Base-by-base conservation (phyloP, 495 filamentous ascomycete genomes). In the Aspergillus asperescens region DNA sequence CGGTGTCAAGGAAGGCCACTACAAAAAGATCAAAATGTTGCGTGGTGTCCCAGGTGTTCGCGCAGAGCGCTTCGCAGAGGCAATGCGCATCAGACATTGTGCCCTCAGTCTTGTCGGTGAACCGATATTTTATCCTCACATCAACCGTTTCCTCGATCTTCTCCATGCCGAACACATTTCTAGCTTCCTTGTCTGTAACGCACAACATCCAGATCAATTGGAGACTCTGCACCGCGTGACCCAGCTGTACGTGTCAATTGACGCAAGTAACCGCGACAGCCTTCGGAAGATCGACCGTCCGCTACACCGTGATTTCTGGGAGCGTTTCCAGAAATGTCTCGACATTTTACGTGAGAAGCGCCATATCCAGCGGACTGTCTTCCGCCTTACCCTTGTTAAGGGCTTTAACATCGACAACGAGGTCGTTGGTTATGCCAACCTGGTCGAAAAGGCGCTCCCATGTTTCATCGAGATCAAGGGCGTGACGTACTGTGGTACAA, bases 1-100 rank as follows among this genome's bases (percentile, higher is more conserved):
- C 32, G 92, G 92, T 23, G 86, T 94, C 54, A 95, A 93, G 61
- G 85, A 85, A 37, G 89, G 85, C 15, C 92, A 97, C 69, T 95
- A 95, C 75, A 81, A 89, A 62, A 97, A 97, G 69, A 96, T 97
- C 71, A 95, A 95, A 67, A 89, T 93, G 88, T 77, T 97, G 79
- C 85, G 86, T 45, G 92, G 91, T 44, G 86, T 97, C 1, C 92
- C 92, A 0, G 92, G 92, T 7, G 89, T 97, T 5, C 80, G 92
- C 7, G 88, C 92, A 0, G 92, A 96, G 67, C 79, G 92, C 12
- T 96, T 95, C 62, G 83, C 83, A 4, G 92, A 96, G 68, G 92
- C 91, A 0, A 91, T 96, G 86, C 79, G 83, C 23, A 94, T 97
- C 55, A 79, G 88, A 2, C 92, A 97, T 67, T 97, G 92, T 66